Percentiles rank a stretch among this genome's conserved stretches.
Conservation (phyloP, 441 rosid genomes). For the Sinapis alba region DNA sequence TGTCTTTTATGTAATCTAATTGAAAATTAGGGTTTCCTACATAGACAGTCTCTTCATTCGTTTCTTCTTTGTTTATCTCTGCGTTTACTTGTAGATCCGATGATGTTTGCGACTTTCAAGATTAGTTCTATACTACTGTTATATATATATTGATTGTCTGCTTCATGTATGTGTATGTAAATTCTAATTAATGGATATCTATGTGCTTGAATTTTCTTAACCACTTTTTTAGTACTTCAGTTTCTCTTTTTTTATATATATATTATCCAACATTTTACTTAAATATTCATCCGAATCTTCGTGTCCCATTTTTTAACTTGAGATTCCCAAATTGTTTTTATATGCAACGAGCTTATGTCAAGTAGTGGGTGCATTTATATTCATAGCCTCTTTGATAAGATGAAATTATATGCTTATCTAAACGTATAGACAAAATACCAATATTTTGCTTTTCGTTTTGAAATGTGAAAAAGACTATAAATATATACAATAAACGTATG, state of each 20-base stretch:
- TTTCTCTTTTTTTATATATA: neutral
- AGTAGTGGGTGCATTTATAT: slow-evolving; percentile 34
- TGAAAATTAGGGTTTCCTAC: slow-evolving; percentile 18
- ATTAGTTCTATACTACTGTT: neutral
- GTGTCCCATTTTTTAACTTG: neutral
- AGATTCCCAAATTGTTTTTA: slow-evolving; percentile 4
- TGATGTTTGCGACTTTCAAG: slow-evolving; percentile 15
- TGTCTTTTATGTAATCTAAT: slow-evolving; percentile 4
- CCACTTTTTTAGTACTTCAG: no score
- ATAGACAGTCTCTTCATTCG: neutral
- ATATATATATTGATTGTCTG: neutral
- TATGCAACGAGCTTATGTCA: slow-evolving; percentile 34
- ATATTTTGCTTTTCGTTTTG: slow-evolving; percentile 26
- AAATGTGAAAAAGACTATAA: slow-evolving; percentile 15
- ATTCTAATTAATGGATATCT: neutral
- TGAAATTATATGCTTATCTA: slow-evolving; percentile 26
- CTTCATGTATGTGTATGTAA: neutral
- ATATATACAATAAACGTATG: slow-evolving; percentile 8
- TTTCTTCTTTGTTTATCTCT: slow-evolving; percentile 2
- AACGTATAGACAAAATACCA: slow-evolving; percentile 32
- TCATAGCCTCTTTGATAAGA: slow-evolving; percentile 35
- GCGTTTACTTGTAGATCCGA: slow-evolving; percentile 16
- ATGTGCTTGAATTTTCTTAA: neutral
- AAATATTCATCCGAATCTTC: slow-evolving; percentile 22
- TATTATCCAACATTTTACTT: slow-evolving; percentile 8